phyloP scores from a whole-genome alignment of 2,329 filamentous ascomycete genomes.

The Apiospora marii region DNA sequence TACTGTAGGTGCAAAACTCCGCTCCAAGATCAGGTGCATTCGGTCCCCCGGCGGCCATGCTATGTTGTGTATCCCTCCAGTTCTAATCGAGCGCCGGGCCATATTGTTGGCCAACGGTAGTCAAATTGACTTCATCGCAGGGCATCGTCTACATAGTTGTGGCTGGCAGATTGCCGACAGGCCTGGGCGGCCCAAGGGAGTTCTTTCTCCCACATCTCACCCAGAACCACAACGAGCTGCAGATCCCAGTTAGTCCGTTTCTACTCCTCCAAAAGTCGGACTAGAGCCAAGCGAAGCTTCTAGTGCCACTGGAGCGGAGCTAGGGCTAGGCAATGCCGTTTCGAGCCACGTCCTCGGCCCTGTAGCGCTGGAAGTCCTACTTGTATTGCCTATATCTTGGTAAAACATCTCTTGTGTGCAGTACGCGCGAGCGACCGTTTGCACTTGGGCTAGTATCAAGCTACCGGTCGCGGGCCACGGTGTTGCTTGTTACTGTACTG shows the following conservation, averaged over 20 bases:
- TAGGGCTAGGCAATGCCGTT: constrained; percentile 5
- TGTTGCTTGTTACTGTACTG: not conserved
- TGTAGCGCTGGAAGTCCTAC: not conserved
- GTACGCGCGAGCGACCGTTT: constrained; percentile 14
- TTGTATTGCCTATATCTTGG: not conserved
- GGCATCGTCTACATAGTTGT: not conserved
- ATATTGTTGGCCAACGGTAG: not conserved
- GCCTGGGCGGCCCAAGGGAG: not conserved
- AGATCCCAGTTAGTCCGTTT: not conserved
- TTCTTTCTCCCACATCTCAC: not conserved
- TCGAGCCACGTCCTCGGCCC: not conserved
- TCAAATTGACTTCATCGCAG: not conserved
- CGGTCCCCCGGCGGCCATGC: not conserved
- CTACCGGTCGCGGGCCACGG: constrained; percentile 1
- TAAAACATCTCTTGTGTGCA: not conserved
- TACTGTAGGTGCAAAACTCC: not conserved
- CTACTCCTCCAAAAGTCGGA: not conserved
- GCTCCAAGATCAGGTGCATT: constrained; percentile 7
- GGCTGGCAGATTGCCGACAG: too few species aligned
- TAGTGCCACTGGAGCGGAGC: not conserved
- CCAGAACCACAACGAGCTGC: not conserved
- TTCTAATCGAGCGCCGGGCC: not conserved
- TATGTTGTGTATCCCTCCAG: not conserved
- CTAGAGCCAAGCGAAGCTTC: constrained; percentile 2
- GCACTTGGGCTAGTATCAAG: not conserved